Evolutionary conservation across 1,284 basidiomycete species (phyloP), one percentile per base, ranked within the genome.

Genomic region (Sutorius eximius): DNA sequence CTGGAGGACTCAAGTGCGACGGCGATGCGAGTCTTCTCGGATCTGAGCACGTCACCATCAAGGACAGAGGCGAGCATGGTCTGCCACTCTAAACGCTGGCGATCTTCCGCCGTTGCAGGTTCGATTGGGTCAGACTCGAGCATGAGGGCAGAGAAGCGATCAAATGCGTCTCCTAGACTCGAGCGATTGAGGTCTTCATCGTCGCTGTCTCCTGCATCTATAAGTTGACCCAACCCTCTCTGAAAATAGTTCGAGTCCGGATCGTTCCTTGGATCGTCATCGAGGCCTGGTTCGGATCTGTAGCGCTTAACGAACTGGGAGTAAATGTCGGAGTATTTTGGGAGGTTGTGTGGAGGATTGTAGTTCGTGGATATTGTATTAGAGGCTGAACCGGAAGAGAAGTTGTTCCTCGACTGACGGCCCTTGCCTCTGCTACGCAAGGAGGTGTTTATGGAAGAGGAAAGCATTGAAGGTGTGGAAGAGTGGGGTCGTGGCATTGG

Each of bases 21-120:
- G 47, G 88, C 85, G 61, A 95, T 95, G 53, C 95, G 85, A 20
- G 89, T 90, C 73, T 93, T 96, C 75, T 98, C 95, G 2, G 91
- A 89, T 68, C 89, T 92, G 56, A 98, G 81, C 7, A 98, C 94
- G 66, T 98, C 94, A 15, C 95, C 95, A 37, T 86, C 85, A 32
- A 98, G 79, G 22, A 98, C 95, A 37, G 93, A 95, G 10, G 91
- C 85, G 38, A 98, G 82, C 87, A 97, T 91, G 37, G 89, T 89
- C 71, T 95, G 93, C 95, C 95, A 98, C 72, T 95, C 94, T 45
- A 95, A 75, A 29, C 95, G 81, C 63, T 94, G 91, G 58, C 82
- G 80, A 62, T 92, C 89, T 63, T 90, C 86, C 43, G 82, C 72
- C 9, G 83, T 86, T 40, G 81, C 77, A 36, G 86, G 83, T 58